phyloP scores from a whole-genome alignment of 352 stramenopile species.

The Pythium phragmitis region DNA sequence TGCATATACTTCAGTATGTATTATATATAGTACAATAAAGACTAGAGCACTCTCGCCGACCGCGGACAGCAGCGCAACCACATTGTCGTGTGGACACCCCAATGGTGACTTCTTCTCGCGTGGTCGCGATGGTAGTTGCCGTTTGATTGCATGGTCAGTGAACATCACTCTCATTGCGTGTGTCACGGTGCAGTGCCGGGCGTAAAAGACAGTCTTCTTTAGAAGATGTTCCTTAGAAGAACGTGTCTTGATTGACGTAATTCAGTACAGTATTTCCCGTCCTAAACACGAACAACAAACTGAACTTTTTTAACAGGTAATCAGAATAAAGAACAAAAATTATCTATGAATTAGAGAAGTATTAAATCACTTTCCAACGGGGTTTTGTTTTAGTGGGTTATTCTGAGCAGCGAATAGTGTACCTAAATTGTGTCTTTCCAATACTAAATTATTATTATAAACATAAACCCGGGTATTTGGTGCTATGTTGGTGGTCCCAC shows the following conservation, averaged over 20 bases:
- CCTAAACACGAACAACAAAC: neutral
- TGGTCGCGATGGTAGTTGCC: constrained; percentile 4
- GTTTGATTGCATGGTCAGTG: neutral
- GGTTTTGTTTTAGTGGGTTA: too few relatives aligned
- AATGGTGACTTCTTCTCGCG: constrained; percentile 12
- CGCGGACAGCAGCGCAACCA: neutral
- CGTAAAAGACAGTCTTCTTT: neutral
- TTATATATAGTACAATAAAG: neutral
- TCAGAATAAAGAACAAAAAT: too few relatives aligned
- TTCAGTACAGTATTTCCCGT: too few relatives aligned
- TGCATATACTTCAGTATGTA: too few relatives aligned
- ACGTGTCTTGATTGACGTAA: too few relatives aligned
- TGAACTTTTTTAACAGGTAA: too few relatives aligned
- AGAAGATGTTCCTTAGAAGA: too few relatives aligned
- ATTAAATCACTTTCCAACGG: too few relatives aligned
- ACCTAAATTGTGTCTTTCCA: neutral
- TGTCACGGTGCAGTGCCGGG: constrained; percentile 14
- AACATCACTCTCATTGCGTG: constrained; percentile 8
- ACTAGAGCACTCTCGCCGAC: neutral
- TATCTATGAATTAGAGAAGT: too few relatives aligned
- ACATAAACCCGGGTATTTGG: constrained; percentile 6
- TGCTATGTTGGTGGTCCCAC: constrained; percentile 3
- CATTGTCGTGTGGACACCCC: neutral
- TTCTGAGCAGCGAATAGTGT: too few relatives aligned
- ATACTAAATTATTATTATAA: neutral